Evolutionary conservation across 2,329 filamentous ascomycete genomes (phyloP).

Genomic region (Drechslerella stenobrocha): DNA sequence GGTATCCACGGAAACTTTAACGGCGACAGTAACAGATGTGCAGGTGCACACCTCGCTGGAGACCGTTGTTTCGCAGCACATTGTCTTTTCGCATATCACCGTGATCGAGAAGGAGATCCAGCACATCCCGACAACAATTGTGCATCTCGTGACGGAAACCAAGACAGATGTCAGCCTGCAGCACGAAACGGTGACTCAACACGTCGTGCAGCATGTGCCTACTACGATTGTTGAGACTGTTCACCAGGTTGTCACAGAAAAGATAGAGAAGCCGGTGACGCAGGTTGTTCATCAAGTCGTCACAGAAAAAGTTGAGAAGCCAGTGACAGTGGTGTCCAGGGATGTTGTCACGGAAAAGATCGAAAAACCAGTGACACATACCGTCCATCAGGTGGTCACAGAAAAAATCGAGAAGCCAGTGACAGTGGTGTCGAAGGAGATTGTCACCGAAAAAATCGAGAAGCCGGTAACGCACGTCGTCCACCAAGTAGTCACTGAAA

Average conservation of each 20-base stretch:
- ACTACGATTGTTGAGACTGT: slow-evolving; percentile 30
- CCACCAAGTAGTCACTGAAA: too few relatives aligned
- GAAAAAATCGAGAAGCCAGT: too few relatives aligned
- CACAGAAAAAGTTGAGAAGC: slow-evolving; percentile 30
- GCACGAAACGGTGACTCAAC: slow-evolving; percentile 24
- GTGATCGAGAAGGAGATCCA: slow-evolving; percentile 18
- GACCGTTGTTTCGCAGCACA: slow-evolving; percentile 22
- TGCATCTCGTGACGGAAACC: slow-evolving; percentile 24
- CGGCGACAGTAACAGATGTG: slow-evolving; percentile 32
- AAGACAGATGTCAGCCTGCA: neutral
- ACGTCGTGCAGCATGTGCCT: slow-evolving; percentile 22
- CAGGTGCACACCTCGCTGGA: slow-evolving; percentile 11
- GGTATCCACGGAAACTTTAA: slow-evolving; percentile 20
- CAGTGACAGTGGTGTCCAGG: slow-evolving; percentile 32
- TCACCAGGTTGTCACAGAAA: slow-evolving; percentile 30
- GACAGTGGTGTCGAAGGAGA: too few relatives aligned
- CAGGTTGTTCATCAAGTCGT: slow-evolving; percentile 30
- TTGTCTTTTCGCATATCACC: slow-evolving; percentile 32
- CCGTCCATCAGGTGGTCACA: too few relatives aligned
- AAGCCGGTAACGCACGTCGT: too few relatives aligned
- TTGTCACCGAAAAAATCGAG: too few relatives aligned
- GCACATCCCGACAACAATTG: slow-evolving; percentile 14
- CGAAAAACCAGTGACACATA: too few relatives aligned
- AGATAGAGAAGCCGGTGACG: slow-evolving; percentile 27
- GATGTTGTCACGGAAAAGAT: slow-evolving; percentile 7